Evolutionary conservation across 495 filamentous ascomycete genomes (phyloP), one percentile per base, ranked within the genome.

Genomic region (Daldinia grandis): DNA sequence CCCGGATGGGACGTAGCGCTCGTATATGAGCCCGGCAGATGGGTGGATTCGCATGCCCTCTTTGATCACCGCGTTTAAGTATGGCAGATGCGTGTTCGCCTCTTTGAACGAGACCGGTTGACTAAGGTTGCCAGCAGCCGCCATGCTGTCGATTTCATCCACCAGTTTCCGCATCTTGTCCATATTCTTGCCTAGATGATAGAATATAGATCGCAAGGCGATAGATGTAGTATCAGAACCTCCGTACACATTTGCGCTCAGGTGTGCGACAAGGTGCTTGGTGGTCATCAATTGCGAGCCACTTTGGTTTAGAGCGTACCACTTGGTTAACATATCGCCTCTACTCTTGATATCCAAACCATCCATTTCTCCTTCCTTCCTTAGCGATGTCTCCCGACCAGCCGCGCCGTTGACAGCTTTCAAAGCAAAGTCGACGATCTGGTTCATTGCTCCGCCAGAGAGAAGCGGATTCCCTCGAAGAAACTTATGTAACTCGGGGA

Each of bases 61-160:
- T 69, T 90, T 87, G 64, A 92, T 84, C 15, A 86, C 83, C 1
- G 90, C 88, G 50, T 89, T 85, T 17, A 92, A 82, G 61, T 91
- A 92, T 0, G 84, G 85, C 9, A 92, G 76, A 2, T 82, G 83
- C 19, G 79, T 81, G 42, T 70, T 62, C 12, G 55, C 37, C 61
- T 62, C 56, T 17, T 60, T 58, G 15, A 70, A 62, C 47, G 59
- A 31, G 37, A 62, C 67, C n/a, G 24, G 49, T 3, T 30, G 44
- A 38, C 55, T 70, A 17, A 86, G 82, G 58, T 84, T 83, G 68
- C 61, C 67, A 9, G 35, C 56, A 10, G 49, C 44, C 12, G 61
- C 55, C 28, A 54, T 56, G 14, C 31, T 25, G 9, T 75, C 78
- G 17, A 89, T 66, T 61, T 89, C 88, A 0, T 67, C 50, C 14